Conservation (phyloP, 768 basidiomycete genomes). For the Suillus weaverae region DNA sequence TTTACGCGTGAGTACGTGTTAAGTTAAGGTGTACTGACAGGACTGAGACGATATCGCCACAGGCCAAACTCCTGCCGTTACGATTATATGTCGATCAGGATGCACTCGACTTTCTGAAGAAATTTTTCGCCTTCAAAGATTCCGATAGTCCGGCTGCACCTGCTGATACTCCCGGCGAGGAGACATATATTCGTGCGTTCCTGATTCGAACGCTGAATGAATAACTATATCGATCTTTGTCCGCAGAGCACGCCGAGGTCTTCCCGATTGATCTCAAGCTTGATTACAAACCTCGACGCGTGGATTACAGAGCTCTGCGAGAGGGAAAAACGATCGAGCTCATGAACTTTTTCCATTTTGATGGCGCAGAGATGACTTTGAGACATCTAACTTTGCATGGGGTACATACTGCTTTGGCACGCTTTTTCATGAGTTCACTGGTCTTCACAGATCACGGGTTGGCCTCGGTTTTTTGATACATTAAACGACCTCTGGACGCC, state of each 20-base stretch:
- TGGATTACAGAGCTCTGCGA: constrained; percentile 88
- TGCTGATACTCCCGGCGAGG: constrained; percentile 40
- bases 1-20: constrained; percentile 57
- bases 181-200: constrained; percentile 72
- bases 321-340: constrained; percentile 93
- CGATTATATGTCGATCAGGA: constrained; percentile 97
- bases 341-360: constrained; percentile 99
- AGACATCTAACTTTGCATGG: constrained; percentile 90
- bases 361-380: constrained; percentile 97
- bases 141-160: constrained; percentile 40
- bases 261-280: constrained; percentile 94
- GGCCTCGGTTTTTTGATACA: constrained; percentile 83
- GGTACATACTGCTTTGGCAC: constrained; percentile 49
- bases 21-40: constrained; percentile 2
- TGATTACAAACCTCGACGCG: constrained; percentile 97
- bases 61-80: constrained; percentile 91
- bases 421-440: background rate
- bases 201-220: background rate
- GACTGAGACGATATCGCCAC: constrained; percentile 1
- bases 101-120: constrained; percentile 96
- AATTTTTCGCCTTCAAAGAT: constrained; percentile 89
- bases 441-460: constrained; percentile 77
- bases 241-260: constrained; percentile 86
- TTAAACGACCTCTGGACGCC: constrained; percentile 99
- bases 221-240: constrained; percentile 8